A percentile compares a stretch with the other conserved stretches of the same genome.
These are phyloP conservation scores for Arctium minus DNA, from an alignment of 129 eudicot species.

Conservation along the genomic window DNA sequence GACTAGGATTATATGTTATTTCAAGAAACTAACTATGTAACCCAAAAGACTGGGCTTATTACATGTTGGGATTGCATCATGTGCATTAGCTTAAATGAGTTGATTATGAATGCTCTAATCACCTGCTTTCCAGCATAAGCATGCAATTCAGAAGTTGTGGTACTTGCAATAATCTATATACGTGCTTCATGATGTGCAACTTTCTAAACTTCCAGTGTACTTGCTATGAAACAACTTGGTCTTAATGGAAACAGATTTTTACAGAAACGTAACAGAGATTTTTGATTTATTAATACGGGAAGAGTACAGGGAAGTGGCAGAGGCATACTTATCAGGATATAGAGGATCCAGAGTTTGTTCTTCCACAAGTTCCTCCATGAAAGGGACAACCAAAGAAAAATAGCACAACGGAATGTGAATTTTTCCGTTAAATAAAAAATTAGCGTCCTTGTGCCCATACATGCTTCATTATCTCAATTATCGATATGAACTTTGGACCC, in stretches of 20 bases:
- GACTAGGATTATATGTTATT: too few relatives aligned
- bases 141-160: background rate
- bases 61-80: too few relatives aligned
- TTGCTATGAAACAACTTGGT: background rate
- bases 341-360: conserved; percentile 59
- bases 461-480: background rate
- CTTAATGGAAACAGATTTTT: background rate
- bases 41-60: background rate
- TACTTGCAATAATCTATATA: background rate
- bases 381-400: conserved; percentile 19
- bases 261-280: background rate
- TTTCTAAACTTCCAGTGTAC: background rate
- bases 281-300: background rate
- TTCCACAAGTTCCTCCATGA: conserved; percentile 64
- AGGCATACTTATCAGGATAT: conserved; percentile 43
- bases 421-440: too few relatives aligned
- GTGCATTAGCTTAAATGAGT: too few relatives aligned
- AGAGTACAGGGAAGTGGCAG: background rate
- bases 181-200: background rate
- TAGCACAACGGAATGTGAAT: background rate
- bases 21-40: too few relatives aligned
- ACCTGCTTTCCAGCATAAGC: background rate
- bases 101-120: too few relatives aligned
- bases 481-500: background rate
- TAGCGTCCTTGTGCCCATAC: background rate